These are phyloP conservation scores for Exophiala sideris DNA, from an alignment of 2,329 filamentous ascomycete species.

Conservation along the genomic window DNA sequence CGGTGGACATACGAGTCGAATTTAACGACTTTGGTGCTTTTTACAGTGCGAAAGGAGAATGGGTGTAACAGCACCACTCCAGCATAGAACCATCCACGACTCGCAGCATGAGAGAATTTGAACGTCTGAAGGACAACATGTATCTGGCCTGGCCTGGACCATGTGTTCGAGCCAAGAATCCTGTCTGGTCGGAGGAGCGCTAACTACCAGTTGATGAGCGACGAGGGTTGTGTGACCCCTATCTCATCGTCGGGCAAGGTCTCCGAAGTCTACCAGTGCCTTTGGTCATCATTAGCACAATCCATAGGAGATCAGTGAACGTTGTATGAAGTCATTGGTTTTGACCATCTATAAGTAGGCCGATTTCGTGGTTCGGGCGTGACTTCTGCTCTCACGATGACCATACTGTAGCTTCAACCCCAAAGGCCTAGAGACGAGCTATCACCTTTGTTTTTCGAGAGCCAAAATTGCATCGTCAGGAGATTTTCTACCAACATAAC, in stretches of 20 bases:
- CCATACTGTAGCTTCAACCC: too few relatives aligned
- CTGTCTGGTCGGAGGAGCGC: too few relatives aligned
- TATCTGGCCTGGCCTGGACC: neutral
- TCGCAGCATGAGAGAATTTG: too few relatives aligned
- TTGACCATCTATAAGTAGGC: too few relatives aligned
- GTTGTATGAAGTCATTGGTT: constrained; percentile 11
- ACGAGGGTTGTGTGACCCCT: neutral
- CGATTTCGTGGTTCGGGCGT: too few relatives aligned
- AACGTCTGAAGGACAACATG: too few relatives aligned
- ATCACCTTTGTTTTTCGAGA: too few relatives aligned
- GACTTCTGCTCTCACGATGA: too few relatives aligned
- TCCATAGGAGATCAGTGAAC: constrained; percentile 3
- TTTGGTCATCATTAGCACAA: constrained; percentile 5
- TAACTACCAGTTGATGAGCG: neutral
- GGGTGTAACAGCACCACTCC: too few relatives aligned
- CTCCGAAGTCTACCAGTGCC: constrained; percentile 4
- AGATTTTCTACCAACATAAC: neutral
- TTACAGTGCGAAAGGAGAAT: neutral
- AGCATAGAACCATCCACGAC: too few relatives aligned
- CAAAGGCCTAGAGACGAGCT: too few relatives aligned
- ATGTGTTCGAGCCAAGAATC: neutral
- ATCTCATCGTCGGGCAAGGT: neutral
- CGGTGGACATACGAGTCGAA: neutral
- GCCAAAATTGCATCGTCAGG: neutral
- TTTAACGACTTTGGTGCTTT: neutral